Percentiles rank a stretch among this genome's conserved stretches.
Evolutionary conservation across 2,329 filamentous ascomycete species (phyloP).

Genomic region (Diaporthe citri): DNA sequence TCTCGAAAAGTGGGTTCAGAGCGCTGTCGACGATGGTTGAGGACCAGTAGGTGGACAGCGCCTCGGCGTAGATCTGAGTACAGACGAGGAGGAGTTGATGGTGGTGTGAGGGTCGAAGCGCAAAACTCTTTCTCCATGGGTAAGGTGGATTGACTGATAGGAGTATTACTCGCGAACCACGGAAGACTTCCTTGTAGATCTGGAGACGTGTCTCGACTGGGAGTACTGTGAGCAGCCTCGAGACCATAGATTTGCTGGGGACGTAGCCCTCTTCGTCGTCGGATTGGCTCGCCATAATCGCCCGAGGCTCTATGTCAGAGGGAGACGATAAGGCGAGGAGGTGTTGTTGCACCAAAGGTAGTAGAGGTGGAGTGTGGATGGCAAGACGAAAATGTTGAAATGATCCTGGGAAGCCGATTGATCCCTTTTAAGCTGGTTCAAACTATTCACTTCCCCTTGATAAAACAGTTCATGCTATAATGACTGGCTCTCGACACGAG

Average conservation of each 20-base stretch:
- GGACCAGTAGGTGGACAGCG: neutral
- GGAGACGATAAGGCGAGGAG: neutral
- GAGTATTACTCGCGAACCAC: neutral
- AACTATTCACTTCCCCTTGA: neutral
- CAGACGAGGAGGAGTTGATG: neutral
- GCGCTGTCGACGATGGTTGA: neutral
- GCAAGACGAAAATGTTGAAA: neutral
- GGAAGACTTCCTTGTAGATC: neutral
- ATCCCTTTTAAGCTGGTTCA: neutral
- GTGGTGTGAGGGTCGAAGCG: neutral
- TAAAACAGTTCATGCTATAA: neutral
- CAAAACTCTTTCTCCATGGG: no score
- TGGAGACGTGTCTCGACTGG: neutral
- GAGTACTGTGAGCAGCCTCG: neutral
- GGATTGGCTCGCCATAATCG: neutral
- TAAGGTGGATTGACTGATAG: no score
- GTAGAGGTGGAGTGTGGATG: neutral
- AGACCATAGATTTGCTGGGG: neutral
- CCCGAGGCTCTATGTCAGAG: neutral
- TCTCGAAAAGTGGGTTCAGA: neutral
- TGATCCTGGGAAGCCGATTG: no score
- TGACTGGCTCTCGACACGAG: neutral
- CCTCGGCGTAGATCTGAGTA: neutral
- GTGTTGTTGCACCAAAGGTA: neutral
- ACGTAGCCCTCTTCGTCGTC: neutral